Evolutionary conservation across 1,284 basidiomycete species (phyloP).

Genomic region (Pyrrhoderma noxium): DNA sequence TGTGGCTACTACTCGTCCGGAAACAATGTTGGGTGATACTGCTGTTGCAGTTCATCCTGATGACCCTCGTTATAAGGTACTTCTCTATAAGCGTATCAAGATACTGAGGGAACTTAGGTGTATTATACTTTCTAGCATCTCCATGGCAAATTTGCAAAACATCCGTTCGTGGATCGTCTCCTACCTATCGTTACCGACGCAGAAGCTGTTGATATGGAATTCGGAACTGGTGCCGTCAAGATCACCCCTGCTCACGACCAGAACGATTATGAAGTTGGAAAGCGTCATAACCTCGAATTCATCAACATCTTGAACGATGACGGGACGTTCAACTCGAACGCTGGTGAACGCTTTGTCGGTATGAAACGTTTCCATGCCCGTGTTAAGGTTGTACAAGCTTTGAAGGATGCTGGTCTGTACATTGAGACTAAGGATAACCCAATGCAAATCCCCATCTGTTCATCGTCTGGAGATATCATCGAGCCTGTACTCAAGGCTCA

Average conservation of each 20-base stretch:
- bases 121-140: conserved; percentile 52
- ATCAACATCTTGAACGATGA: conserved; percentile 97
- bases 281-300: conserved; percentile 85
- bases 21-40: conserved; percentile 98
- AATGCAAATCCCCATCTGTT: conserved; percentile 92
- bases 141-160: conserved; percentile 87
- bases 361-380: conserved; percentile 97
- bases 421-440: conserved; percentile 93
- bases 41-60: conserved; percentile 96
- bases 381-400: conserved; percentile 74
- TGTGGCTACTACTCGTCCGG: conserved; percentile 96
- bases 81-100: neutral
- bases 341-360: conserved; percentile 79
- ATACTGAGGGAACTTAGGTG: conserved; percentile 2
- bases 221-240: conserved; percentile 98
- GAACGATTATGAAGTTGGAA: conserved; percentile 95
- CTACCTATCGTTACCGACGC: conserved; percentile 88
- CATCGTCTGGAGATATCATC: conserved; percentile 93
- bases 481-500: conserved; percentile 97
- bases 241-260: conserved; percentile 99
- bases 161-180: conserved; percentile 86
- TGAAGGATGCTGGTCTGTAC: conserved; percentile 84
- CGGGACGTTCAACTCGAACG: conserved; percentile 91
- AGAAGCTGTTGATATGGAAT: conserved; percentile 88
- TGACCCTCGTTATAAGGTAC: conserved; percentile 79